Conservation (phyloP, 1,139 yeast genomes). For the Blastobotrys arbuscula region DNA sequence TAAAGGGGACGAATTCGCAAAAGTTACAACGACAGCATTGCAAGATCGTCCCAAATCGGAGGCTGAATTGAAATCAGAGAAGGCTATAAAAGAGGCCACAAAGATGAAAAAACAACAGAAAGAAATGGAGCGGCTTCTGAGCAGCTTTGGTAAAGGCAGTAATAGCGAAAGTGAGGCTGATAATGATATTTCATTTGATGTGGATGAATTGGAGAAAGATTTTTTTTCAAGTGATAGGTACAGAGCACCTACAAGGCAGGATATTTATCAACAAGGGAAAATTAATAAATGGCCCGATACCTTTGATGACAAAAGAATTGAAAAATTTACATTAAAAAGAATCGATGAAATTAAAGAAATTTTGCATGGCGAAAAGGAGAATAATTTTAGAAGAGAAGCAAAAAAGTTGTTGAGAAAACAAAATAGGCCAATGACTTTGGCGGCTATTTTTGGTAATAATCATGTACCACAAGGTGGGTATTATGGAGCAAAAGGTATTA, state of each 20-base stretch:
- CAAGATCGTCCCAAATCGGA: no score
- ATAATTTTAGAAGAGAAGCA: not conserved
- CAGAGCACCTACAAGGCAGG: not conserved
- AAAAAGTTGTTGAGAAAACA: not conserved
- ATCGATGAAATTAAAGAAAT: not conserved
- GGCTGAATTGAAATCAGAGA: no score
- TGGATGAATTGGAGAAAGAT: not conserved
- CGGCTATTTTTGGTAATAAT: constrained; percentile 7
- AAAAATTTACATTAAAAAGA: not conserved
- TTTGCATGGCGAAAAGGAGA: not conserved
- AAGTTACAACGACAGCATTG: no score
- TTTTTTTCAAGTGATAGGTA: not conserved
- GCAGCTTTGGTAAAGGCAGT: no score
- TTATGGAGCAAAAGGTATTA: constrained; percentile 16
- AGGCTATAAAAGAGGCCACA: no score
- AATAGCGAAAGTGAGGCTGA: no score
- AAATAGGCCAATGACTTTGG: not conserved
- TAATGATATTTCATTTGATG: not conserved
- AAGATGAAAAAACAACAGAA: no score
- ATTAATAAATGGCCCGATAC: constrained; percentile 15
- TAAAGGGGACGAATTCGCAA: no score
- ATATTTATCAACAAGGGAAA: constrained; percentile 11
- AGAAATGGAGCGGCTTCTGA: no score
- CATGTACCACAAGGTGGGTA: constrained; percentile 16
- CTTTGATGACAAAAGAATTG: constrained; percentile 6